Evolutionary conservation across 208 protist genomes (phyloP).

Genomic region (Crithidia brevicula): DNA sequence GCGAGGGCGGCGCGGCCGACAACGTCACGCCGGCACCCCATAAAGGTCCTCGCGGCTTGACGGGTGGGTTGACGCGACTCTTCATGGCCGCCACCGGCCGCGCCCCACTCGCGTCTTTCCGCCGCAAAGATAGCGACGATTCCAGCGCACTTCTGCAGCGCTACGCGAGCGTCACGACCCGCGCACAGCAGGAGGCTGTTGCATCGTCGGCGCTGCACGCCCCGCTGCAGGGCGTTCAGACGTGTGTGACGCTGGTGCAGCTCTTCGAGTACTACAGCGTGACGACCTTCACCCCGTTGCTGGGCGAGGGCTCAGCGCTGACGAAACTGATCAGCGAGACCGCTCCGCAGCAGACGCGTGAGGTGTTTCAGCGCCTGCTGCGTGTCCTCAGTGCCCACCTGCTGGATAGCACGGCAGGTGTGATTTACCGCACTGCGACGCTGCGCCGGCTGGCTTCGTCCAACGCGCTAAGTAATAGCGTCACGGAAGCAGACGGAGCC

Average conservation of each 20-base stretch:
- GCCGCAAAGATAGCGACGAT: slow-evolving; percentile 10
- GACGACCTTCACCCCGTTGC: slow-evolving; percentile 59
- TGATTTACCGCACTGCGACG: slow-evolving; percentile 43
- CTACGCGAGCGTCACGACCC: slow-evolving; percentile 55
- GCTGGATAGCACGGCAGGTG: slow-evolving; percentile 58
- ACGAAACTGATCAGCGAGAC: slow-evolving; percentile 56
- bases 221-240: slow-evolving; percentile 51
- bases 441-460: slow-evolving; percentile 61
- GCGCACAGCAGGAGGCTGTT: slow-evolving; percentile 60
- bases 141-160: slow-evolving; percentile 32
- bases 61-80: slow-evolving; percentile 43
- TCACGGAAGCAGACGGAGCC: background rate
- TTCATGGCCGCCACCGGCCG: slow-evolving; percentile 49
- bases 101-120: slow-evolving; percentile 7
- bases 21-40: background rate
- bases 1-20: background rate
- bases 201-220: slow-evolving; percentile 41
- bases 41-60: slow-evolving; percentile 38
- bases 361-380: slow-evolving; percentile 52
- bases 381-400: slow-evolving; percentile 44
- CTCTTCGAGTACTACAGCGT: slow-evolving; percentile 77
- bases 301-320: slow-evolving; percentile 52
- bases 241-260: slow-evolving; percentile 58
- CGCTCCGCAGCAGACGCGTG: slow-evolving; percentile 46
- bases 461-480: slow-evolving; percentile 20